Evolutionary conservation across 192 early-diverging fungal genomes (phyloP).

Genomic region (Glomus cerebriforme): DNA sequence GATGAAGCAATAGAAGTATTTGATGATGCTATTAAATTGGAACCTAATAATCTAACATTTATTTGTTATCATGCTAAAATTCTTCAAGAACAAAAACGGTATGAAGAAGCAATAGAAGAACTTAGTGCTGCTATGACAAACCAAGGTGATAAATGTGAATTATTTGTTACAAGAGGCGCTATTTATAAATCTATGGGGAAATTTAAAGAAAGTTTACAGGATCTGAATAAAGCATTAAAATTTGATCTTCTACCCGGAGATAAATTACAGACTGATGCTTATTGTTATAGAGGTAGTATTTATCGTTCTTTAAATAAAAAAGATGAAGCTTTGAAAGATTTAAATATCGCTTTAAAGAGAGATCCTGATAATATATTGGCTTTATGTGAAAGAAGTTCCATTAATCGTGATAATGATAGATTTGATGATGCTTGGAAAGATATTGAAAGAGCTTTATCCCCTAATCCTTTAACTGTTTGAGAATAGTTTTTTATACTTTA

Average conservation of each 20-base stretch:
- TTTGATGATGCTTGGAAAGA: slow-evolving; percentile 5
- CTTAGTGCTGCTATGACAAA: not conserved
- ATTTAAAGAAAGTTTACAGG: slow-evolving; percentile 12
- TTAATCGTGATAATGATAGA: not conserved
- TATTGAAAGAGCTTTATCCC: not conserved
- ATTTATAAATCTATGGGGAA: not conserved
- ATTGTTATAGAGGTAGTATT: slow-evolving; percentile 9
- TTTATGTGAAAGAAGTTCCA: slow-evolving; percentile 16
- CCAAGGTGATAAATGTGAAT: not conserved
- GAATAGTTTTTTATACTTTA: too few relatives aligned
- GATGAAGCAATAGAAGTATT: slow-evolving; percentile 8
- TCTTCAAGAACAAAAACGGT: not conserved
- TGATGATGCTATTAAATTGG: not conserved
- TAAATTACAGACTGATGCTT: not conserved
- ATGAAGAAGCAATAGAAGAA: not conserved
- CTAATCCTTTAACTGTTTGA: not conserved
- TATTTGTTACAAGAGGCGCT: not conserved
- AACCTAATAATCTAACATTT: not conserved
- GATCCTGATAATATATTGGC: slow-evolving; percentile 18
- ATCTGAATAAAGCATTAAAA: not conserved
- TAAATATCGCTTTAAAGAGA: not conserved
- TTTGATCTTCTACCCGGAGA: not conserved
- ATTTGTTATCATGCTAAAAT: not conserved
- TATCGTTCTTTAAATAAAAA: not conserved
- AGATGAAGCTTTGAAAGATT: slow-evolving; percentile 14